Percentiles rank a stretch among this genome's conserved stretches.
Evolutionary conservation across 169 alveolate genomes (phyloP).

Genomic region (Plasmodium vinckei): DNA sequence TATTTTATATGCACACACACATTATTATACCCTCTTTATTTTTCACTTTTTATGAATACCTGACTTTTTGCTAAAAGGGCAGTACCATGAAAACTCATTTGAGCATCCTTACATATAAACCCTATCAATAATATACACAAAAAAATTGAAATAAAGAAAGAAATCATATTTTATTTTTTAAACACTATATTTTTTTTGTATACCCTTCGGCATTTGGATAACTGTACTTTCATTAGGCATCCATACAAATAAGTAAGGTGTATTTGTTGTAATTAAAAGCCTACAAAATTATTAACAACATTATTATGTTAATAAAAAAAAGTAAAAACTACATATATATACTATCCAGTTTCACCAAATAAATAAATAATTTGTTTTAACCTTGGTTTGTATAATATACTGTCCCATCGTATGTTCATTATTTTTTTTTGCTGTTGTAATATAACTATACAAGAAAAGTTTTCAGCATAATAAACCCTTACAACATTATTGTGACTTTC

Average conservation of each 20-base stretch:
- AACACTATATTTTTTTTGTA: background rate
- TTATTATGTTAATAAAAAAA: conserved; percentile 1
- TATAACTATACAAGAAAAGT: conserved; percentile 38
- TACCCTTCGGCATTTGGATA: conserved; percentile 34
- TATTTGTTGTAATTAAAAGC: conserved; percentile 43
- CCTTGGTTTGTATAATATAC: conserved; percentile 41
- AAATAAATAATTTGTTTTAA: background rate
- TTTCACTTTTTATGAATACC: background rate
- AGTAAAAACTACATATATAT: background rate
- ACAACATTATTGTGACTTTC: conserved; percentile 37
- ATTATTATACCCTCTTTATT: background rate
- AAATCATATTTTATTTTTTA: background rate
- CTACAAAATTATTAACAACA: conserved; percentile 11
- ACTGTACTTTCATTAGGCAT: conserved; percentile 37
- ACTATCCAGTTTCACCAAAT: background rate
- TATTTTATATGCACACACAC: background rate
- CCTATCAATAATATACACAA: background rate
- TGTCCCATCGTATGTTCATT: conserved; percentile 21
- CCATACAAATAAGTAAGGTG: conserved; percentile 55
- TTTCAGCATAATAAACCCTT: conserved; percentile 26
- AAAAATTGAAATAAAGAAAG: background rate
- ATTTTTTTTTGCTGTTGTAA: conserved; percentile 31
- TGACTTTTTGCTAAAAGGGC: background rate
- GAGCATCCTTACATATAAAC: background rate
- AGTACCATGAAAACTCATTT: background rate